Conservation (phyloP, 73 alveolate species). For the Tetrahymena borealis region DNA sequence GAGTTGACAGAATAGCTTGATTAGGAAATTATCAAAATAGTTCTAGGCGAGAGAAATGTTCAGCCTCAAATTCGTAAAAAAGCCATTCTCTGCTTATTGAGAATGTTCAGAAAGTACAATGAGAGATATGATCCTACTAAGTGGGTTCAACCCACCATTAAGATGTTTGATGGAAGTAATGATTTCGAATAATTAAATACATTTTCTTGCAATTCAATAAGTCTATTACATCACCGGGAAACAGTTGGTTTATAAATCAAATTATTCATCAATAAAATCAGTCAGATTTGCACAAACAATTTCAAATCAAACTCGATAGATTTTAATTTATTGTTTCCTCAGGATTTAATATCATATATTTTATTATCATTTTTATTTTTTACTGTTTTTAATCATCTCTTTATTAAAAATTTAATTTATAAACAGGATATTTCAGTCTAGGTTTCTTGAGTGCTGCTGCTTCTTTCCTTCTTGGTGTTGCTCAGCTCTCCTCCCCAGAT, state of each 20-base stretch:
- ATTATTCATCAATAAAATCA: background rate
- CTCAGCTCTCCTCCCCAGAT: slow-evolving; percentile 16
- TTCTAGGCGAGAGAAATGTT: slow-evolving; percentile 67
- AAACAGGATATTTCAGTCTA: slow-evolving; percentile 28
- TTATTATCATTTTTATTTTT: background rate
- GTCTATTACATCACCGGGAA: too few species aligned
- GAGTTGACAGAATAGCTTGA: slow-evolving; percentile 75
- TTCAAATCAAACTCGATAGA: background rate
- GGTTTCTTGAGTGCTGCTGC: slow-evolving; percentile 75
- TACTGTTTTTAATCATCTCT: background rate
- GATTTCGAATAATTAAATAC: background rate
- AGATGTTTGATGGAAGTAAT: slow-evolving; percentile 40
- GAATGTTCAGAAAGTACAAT: slow-evolving; percentile 85
- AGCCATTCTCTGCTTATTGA: slow-evolving; percentile 80
- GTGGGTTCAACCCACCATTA: slow-evolving; percentile 35
- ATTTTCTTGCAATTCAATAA: background rate
- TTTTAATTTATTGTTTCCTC: background rate
- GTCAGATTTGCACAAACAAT: background rate
- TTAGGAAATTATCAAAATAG: slow-evolving; percentile 72
- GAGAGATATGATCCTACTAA: slow-evolving; percentile 50
- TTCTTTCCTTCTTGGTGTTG: slow-evolving; percentile 57
- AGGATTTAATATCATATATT: background rate
- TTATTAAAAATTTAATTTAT: slow-evolving; percentile 39
- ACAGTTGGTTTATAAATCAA: too few species aligned
- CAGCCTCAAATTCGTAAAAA: slow-evolving; percentile 82